Evolutionary conservation across 163 green algal species (phyloP).

Genomic region (Prototheca stagnorum): DNA sequence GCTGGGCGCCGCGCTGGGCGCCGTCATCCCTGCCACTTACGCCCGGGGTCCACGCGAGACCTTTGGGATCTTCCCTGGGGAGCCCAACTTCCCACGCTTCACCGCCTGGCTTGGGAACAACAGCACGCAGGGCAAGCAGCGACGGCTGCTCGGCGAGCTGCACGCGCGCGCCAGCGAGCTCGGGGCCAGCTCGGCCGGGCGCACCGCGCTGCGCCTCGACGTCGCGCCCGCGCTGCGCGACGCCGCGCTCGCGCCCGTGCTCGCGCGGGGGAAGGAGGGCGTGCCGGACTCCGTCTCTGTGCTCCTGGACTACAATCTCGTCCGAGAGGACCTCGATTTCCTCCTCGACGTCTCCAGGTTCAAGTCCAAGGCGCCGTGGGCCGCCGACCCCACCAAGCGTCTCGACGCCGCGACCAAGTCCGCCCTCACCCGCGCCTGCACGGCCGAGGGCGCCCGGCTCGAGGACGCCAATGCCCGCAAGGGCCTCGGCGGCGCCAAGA

Average conservation of each 20-base stretch:
- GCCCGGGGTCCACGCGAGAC: slow-evolving; percentile 45
- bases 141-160: slow-evolving; percentile 72
- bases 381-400: slow-evolving; percentile 44
- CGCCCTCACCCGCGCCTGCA: slow-evolving; percentile 64
- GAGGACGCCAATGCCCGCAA: too few relatives aligned
- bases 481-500: too few relatives aligned
- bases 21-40: slow-evolving; percentile 57
- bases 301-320: slow-evolving; percentile 55
- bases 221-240: slow-evolving; percentile 51
- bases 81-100: slow-evolving; percentile 85
- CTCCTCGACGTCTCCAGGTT: slow-evolving; percentile 70
- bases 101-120: slow-evolving; percentile 82
- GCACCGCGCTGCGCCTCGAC: slow-evolving; percentile 29
- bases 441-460: slow-evolving; percentile 17
- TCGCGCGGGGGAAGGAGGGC: slow-evolving; percentile 14
- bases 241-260: slow-evolving; percentile 17
- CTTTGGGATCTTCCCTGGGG: slow-evolving; percentile 34
- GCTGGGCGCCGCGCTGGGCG: slow-evolving; percentile 45
- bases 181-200: slow-evolving; percentile 7
- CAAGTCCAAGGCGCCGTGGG: slow-evolving; percentile 57
- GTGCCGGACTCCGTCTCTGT: slow-evolving; percentile 3
- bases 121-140: slow-evolving; percentile 65
- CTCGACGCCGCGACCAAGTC: slow-evolving; percentile 56
- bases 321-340: slow-evolving; percentile 37
- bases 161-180: slow-evolving; percentile 37